These are phyloP conservation scores for Lantana camara DNA, from an alignment of 257 asterid species.

Conservation along the genomic window DNA sequence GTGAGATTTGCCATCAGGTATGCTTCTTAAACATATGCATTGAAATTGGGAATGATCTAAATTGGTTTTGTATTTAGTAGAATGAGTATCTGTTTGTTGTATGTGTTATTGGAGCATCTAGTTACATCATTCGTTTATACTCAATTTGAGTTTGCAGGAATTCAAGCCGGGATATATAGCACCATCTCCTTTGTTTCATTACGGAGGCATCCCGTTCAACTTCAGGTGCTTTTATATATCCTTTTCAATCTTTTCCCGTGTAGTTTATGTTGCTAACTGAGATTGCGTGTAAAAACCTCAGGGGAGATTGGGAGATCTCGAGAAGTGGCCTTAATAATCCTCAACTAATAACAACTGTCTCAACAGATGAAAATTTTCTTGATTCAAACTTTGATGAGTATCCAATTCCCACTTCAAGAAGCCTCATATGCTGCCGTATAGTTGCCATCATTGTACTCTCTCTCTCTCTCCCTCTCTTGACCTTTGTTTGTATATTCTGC, in stretches of 20 bases:
- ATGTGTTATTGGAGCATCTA: conserved; percentile 2
- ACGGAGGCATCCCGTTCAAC: conserved; percentile 60
- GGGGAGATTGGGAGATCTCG: conserved; percentile 80
- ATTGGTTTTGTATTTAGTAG: no score
- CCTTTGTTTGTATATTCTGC: no score
- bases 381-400: conserved; percentile 49
- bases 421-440: conserved; percentile 67
- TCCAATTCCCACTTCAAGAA: conserved; percentile 47
- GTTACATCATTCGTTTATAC: neutral
- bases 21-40: neutral
- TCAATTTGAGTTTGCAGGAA: conserved; percentile 47
- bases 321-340: conserved; percentile 49
- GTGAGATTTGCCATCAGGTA: conserved; percentile 91
- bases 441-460: conserved; percentile 64
- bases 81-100: neutral
- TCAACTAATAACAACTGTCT: conserved; percentile 47
- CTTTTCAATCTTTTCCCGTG: neutral
- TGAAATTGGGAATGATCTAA: conserved; percentile 5
- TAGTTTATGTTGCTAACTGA: conserved; percentile 15
- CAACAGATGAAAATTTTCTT: conserved; percentile 37
- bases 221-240: conserved; percentile 48
- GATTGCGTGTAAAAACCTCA: conserved; percentile 27
- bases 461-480: neutral
- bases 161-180: conserved; percentile 81
- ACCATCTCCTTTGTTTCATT: conserved; percentile 63